phyloP scores from a whole-genome alignment of 1,139 yeast species.

The Geotrichum candidum region DNA sequence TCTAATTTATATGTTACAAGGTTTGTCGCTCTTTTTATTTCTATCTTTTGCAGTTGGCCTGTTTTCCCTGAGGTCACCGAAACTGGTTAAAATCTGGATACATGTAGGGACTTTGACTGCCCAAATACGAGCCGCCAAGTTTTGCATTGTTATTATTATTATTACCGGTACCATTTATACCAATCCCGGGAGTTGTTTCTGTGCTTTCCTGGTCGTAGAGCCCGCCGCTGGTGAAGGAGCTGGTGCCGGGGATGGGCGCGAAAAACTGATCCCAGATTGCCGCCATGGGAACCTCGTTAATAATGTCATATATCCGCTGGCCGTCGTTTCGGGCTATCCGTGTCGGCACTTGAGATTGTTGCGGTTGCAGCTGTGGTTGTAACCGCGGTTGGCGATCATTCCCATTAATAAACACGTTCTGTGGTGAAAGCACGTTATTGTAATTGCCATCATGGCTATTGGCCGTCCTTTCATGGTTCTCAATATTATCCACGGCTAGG shows the following conservation, averaged over 20 bases:
- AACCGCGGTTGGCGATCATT: neutral
- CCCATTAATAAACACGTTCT: neutral
- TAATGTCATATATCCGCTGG: slow-evolving; percentile 52
- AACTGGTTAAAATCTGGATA: neutral
- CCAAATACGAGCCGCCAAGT: neutral
- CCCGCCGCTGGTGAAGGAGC: too few species aligned
- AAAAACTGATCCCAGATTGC: slow-evolving; percentile 76
- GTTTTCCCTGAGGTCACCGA: neutral
- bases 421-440: neutral
- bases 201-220: too few species aligned
- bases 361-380: neutral
- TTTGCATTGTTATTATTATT: neutral
- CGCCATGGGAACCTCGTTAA: slow-evolving; percentile 61
- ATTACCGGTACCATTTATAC: too few species aligned
- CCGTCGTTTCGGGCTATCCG: slow-evolving; percentile 37
- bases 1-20: neutral
- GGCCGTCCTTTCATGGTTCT: neutral
- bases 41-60: neutral
- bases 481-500: slow-evolving; percentile 17
- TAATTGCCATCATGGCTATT: neutral
- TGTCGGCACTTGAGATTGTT: too few species aligned
- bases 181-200: too few species aligned
- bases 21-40: neutral
- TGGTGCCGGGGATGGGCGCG: slow-evolving; percentile 9
- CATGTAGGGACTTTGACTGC: neutral